Percentiles rank a stretch among this genome's conserved stretches.
Conservation (phyloP, 2,329 filamentous ascomycete genomes). For the Cytospora leucostoma region DNA sequence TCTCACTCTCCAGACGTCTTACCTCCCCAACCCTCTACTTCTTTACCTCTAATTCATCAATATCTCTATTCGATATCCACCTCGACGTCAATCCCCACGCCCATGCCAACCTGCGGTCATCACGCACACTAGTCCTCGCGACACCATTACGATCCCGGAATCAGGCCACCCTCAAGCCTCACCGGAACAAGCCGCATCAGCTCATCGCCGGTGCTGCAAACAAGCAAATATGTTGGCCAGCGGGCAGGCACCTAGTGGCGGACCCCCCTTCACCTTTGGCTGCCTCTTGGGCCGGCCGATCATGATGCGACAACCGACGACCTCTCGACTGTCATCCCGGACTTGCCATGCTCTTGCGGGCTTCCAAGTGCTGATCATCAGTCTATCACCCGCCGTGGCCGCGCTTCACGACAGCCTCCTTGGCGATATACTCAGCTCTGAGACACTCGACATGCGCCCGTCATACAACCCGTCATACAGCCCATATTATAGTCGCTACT, state of each 20-base stretch:
- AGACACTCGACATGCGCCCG: not conserved
- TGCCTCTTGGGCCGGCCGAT: not conserved
- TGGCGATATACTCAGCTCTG: not conserved
- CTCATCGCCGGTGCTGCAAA: not conserved
- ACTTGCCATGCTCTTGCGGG: not conserved
- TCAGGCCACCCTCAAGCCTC: conserved; percentile 7
- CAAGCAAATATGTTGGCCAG: not conserved
- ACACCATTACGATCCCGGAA: not conserved
- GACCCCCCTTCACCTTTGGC: too few species aligned
- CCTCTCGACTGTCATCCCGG: not conserved
- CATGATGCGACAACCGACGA: not conserved
- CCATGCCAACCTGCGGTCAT: not conserved
- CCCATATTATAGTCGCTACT: not conserved
- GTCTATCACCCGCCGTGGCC: not conserved
- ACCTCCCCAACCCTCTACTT: too few species aligned
- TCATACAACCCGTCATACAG: not conserved
- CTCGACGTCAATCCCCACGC: not conserved
- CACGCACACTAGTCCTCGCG: not conserved
- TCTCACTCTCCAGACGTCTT: too few species aligned
- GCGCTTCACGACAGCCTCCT: not conserved
- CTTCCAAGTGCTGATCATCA: not conserved
- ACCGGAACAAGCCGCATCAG: not conserved
- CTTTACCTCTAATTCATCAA: too few species aligned
- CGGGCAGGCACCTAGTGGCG: too few species aligned
- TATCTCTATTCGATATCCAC: not conserved